A percentile compares a stretch with the other conserved stretches of the same genome.
phyloP scores from a whole-genome alignment of 257 asterid species.

The Solanum pinnatisectum region DNA sequence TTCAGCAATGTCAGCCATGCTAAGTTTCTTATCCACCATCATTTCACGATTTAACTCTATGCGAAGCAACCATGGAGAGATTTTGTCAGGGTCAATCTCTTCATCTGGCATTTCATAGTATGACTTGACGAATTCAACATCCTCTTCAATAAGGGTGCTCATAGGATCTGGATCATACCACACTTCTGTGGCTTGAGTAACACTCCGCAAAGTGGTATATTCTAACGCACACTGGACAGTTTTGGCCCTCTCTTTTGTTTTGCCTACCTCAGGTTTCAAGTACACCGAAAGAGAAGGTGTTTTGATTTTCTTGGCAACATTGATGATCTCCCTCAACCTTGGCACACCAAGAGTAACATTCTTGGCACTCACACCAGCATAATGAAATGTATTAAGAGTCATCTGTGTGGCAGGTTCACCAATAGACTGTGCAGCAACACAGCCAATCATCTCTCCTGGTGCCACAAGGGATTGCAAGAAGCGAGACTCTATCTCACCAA shows the following conservation, averaged over 20 bases:
- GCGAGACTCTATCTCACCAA: conserved; percentile 97
- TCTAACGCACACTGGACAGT: conserved; percentile 96
- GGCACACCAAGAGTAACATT: conserved; percentile 99
- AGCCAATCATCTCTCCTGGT: conserved; percentile 98
- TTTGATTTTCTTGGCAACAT: conserved; percentile 94
- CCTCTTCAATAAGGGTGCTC: conserved; percentile 87
- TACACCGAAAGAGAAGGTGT: conserved; percentile 96
- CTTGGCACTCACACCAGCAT: conserved; percentile 99
- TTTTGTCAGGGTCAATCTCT: conserved; percentile 89
- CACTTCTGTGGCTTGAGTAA: conserved; percentile 96
- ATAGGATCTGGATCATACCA: conserved; percentile 98
- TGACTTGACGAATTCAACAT: conserved; percentile 88
- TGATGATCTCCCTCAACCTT: conserved; percentile 95
- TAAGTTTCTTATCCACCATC: conserved; percentile 99
- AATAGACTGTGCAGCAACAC: conserved; percentile 98
- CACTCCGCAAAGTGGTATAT: conserved; percentile 90
- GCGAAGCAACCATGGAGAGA: conserved; percentile 99
- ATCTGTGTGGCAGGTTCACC: conserved; percentile 99
- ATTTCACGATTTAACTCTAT: conserved; percentile 88
- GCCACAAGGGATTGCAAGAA: conserved; percentile 97
- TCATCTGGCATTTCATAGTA: conserved; percentile 99
- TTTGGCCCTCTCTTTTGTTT: conserved; percentile 87
- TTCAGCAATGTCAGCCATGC: conserved; percentile 99
- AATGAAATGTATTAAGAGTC: conserved; percentile 97
- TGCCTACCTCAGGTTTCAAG: conserved; percentile 67